Base-by-base conservation (phyloP, 2,329 filamentous ascomycete genomes). In the Pseudocercospora pini-densiflorae region DNA sequence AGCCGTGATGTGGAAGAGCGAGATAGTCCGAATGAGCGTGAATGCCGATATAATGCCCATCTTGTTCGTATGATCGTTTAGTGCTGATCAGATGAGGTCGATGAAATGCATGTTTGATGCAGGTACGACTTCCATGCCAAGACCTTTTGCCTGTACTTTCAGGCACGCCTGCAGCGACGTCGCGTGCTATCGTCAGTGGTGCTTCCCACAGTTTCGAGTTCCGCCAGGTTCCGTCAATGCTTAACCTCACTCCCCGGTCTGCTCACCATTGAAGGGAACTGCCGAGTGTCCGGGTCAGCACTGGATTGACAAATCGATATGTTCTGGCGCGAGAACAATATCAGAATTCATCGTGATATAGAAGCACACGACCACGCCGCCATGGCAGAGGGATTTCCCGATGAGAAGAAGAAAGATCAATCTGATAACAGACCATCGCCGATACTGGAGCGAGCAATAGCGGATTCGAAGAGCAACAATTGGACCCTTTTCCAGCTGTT, bases 31-130 rank as follows among this genome's bases (percentile, higher is more conserved):
- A 73, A 97, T 90, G 78, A 97, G 90, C 8, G 90, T 92, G 76
- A 87, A 90, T 67, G 90, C 89, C 1, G 92, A 93, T 75, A 97
- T 86, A 78, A 96, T 84, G 33, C 88, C 90, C 94, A 97, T 97
- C 24, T 51, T 71, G 61, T 29, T 1, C 14, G 4, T 23, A 51
- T 14, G 19, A 1, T 6, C 2, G 9, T 51, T 19, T 12, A n/a
- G 21, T n/a, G n/a, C 14, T 51, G 47, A 24, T 27, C 47, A 24
- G 19, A 27, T 27, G 47, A 51, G 47, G n/a, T 27, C 21, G 47
- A 27, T 14, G 4, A 27, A 14, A 14, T 21, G 47, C 4, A 51
- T 14, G 47, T 21, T 51, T 14, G 10, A 55, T 55, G 51, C 51
- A 55, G 51, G 51, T 55, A 55, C 51, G 12, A 55, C 24, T 27